These are phyloP conservation scores for Kuraishia floccosa DNA, from an alignment of 805 yeast genomes.

Conservation along the genomic window DNA sequence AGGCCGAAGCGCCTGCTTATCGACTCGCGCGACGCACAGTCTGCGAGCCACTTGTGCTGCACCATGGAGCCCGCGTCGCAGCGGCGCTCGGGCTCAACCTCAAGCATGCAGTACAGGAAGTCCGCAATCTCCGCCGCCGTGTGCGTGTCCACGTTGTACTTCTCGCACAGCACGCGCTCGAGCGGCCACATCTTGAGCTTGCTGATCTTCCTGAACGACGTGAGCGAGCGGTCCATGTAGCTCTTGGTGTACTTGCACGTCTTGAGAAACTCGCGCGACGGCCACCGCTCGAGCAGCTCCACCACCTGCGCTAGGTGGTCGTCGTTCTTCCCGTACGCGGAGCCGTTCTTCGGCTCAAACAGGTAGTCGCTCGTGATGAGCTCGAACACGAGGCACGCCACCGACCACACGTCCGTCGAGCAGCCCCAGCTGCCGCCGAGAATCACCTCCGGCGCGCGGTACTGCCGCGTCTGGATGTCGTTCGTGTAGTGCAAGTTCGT, in stretches of 20 bases:
- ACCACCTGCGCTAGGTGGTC: slow-evolving; percentile 55
- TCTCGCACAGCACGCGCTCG: slow-evolving; percentile 33
- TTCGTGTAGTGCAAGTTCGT: slow-evolving; percentile 50
- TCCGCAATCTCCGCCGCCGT: slow-evolving; percentile 27
- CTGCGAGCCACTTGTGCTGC: slow-evolving; percentile 41
- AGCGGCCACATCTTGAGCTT: slow-evolving; percentile 41
- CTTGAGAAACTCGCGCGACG: slow-evolving; percentile 24
- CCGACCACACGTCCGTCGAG: slow-evolving; percentile 50
- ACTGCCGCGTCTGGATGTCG: slow-evolving; percentile 61
- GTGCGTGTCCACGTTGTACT: slow-evolving; percentile 31
- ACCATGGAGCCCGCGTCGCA: slow-evolving; percentile 43
- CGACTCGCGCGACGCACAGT: slow-evolving; percentile 11
- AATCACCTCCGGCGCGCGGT: slow-evolving; percentile 54
- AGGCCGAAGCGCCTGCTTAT: slow-evolving; percentile 15
- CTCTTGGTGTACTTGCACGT: slow-evolving; percentile 26
- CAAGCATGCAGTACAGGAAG: slow-evolving; percentile 39
- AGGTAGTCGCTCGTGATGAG: slow-evolving; percentile 50
- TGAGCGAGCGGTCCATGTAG: slow-evolving; percentile 24
- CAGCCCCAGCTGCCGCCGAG: slow-evolving; percentile 53
- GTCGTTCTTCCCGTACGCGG: slow-evolving; percentile 37
- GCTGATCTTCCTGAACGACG: slow-evolving; percentile 27
- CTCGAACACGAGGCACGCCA: slow-evolving; percentile 48
- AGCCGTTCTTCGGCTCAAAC: slow-evolving; percentile 47
- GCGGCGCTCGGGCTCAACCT: slow-evolving; percentile 34
- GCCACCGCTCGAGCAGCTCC: slow-evolving; percentile 32